Evolutionary conservation across 169 alveolate genomes (phyloP).

Genomic region (Babesia bigemina): DNA sequence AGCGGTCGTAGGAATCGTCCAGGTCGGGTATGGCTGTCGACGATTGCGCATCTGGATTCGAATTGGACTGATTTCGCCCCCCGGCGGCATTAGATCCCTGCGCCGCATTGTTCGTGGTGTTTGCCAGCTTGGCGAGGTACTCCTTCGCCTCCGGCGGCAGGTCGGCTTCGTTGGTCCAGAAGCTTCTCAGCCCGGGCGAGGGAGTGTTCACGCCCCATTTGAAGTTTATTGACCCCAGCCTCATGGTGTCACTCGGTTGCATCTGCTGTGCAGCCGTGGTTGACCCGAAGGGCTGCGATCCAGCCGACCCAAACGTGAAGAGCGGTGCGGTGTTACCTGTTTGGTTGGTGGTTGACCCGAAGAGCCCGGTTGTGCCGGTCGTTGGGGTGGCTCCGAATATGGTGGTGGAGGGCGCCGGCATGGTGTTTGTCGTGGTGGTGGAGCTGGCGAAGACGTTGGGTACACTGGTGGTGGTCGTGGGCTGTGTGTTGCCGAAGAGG

Average conservation of each 20-base stretch:
- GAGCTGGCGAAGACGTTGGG: constrained; percentile 9
- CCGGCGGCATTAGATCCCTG: neutral
- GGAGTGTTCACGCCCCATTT: constrained; percentile 45
- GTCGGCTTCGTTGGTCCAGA: constrained; percentile 55
- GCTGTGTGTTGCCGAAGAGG: constrained; percentile 19
- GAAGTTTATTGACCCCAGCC: constrained; percentile 29
- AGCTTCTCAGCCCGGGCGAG: constrained; percentile 58
- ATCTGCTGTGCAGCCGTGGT: neutral
- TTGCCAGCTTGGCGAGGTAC: constrained; percentile 35
- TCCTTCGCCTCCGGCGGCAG: constrained; percentile 65
- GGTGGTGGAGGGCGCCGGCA: neutral
- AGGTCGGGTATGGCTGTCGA: neutral
- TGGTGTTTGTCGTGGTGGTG: neutral
- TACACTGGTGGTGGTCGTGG: neutral
- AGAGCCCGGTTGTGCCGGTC: constrained; percentile 11
- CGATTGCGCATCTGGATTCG: neutral
- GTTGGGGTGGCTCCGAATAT: constrained; percentile 13
- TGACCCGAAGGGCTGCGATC: constrained; percentile 16
- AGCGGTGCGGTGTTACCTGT: neutral
- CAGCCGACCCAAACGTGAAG: neutral
- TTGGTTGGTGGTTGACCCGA: neutral
- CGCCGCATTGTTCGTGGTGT: constrained; percentile 7
- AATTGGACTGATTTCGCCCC: neutral
- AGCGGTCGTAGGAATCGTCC: constrained; percentile 45
- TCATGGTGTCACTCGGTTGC: constrained; percentile 6